Base-by-base conservation (phyloP, 352 stramenopile species). In the Phytophthora megakarya region DNA sequence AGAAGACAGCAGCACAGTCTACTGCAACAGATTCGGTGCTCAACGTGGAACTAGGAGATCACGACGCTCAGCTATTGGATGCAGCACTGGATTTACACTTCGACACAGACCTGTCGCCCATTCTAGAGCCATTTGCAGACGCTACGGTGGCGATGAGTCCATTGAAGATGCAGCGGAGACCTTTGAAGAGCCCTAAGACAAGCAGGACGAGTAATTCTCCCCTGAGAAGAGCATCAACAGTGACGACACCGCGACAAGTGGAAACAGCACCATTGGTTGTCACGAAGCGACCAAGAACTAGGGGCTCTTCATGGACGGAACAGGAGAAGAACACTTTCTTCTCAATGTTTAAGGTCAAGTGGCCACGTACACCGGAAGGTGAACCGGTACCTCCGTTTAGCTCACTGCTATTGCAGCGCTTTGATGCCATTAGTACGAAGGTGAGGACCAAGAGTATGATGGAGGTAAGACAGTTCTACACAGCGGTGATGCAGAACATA, bases 311-410 rank as follows among this genome's bases (percentile, higher is more conserved):
- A 18, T 92, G 82, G 82, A 74, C 45, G 32, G 69, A 86, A 16
- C 73, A 80, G 38, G 82, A 92, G 51, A 67, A 88, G 48, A 89
- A 78, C 51, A 73, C 73, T 4, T 92, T 92, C 55, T 92, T 88
- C 44, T 60, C 73, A 1, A 73, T 85, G 50, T 88, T 92, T 66
- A 89, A 89, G 59, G 54, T 61, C 44, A 92, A 92, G 48, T 92
- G 82, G 78, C 75, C 76, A 21, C 66, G 61, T 16, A 63, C 50
- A 21, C 18, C 47, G 0, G 58, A 72, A 46, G 53, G 55, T 5
- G 25, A 71, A 28, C 37, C 42, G 15, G 23, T 49, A 18, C 48
- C 44, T 18, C 49, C 72, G 3, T 83, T 91, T 42, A 74, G 65
- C 37, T 74, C 65, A 6, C 43, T 91, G 26, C 45, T 92, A 19